Conservation (phyloP, 495 filamentous ascomycete species). For the Podospora tetraspora region DNA sequence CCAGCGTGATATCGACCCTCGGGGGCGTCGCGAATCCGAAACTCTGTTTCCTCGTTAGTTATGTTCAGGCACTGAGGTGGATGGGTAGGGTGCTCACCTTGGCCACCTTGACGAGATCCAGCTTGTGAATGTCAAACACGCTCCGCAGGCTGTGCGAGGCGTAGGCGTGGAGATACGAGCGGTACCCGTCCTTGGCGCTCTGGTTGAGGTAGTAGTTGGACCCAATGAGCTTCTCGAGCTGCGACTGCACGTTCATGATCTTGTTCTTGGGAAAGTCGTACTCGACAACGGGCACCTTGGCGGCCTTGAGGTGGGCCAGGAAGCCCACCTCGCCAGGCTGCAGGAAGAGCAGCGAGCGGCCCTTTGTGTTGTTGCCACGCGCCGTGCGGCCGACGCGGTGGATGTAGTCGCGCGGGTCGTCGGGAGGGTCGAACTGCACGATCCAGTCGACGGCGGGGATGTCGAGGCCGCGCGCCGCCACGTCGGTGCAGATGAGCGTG, state of each 20-base stretch:
- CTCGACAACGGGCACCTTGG: constrained; percentile 87
- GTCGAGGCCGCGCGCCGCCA: constrained; percentile 89
- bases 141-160: constrained; percentile 84
- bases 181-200: constrained; percentile 61
- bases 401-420: constrained; percentile 90
- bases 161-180: constrained; percentile 90
- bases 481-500: constrained; percentile 91
- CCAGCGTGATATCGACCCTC: constrained; percentile 80
- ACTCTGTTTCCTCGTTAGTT: constrained; percentile 37
- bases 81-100: constrained; percentile 39
- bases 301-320: constrained; percentile 84
- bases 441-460: constrained; percentile 95
- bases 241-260: constrained; percentile 89
- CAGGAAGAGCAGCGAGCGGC: constrained; percentile 81
- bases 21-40: constrained; percentile 91
- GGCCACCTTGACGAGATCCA: constrained; percentile 89
- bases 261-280: constrained; percentile 91
- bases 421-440: constrained; percentile 89
- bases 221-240: constrained; percentile 87
- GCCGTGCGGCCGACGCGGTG: constrained; percentile 96
- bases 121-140: constrained; percentile 88
- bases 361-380: constrained; percentile 76
- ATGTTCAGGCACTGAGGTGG: background rate
- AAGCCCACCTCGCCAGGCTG: constrained; percentile 91
- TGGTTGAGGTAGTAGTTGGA: constrained; percentile 97